Evolutionary conservation across 257 asterid species (phyloP), one percentile per base, ranked within the genome.

Genomic region (Parsonsia alboflavescens): DNA sequence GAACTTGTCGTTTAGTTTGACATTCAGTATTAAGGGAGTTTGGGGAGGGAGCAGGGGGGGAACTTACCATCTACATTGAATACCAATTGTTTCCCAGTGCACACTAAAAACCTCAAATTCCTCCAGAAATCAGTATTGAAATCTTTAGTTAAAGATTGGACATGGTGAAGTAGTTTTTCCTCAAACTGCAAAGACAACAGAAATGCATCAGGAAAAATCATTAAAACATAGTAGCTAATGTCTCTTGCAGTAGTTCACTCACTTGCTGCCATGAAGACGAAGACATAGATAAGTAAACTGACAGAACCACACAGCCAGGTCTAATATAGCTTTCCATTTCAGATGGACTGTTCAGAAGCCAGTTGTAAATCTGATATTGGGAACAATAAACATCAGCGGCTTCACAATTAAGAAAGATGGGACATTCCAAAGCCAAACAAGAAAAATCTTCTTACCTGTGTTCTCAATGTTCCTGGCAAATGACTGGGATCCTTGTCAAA

Each of bases 401-500:
- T 0, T 48, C 56, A 73, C 49, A 79, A 59, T 28, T 72, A 77
- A 45, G 30, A 64, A 70, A 11, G 42, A 49, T 66, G 72, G 68
- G 61, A 28, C 73, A 58, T 45, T 39, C 19, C 4, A 48, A 48
- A 62, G 48, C 50, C 44, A 50, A 69, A 77, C 66, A 41, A 45
- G 44, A 74, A 54, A 71, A 49, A 79, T 73, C 67, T 57, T 61
- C 82, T 76, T 41, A 91, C 98, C 96, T 91, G 93, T 41, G 84
- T 53, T 53, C 93, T 87, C 70, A 93, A 83, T 76, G 96, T 76
- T 30, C 88, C 89, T 12, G 98, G 98, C 82, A 91, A 82, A 71
- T 93, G 94, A 81, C 96, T 85, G 36, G 98, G 98, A 86, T 93
- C 94, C 88, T 93, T 93, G 82, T 89, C 98, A 84, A 93, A 93